phyloP scores from a whole-genome alignment of 306 rosid species.

The Rosa persica region DNA sequence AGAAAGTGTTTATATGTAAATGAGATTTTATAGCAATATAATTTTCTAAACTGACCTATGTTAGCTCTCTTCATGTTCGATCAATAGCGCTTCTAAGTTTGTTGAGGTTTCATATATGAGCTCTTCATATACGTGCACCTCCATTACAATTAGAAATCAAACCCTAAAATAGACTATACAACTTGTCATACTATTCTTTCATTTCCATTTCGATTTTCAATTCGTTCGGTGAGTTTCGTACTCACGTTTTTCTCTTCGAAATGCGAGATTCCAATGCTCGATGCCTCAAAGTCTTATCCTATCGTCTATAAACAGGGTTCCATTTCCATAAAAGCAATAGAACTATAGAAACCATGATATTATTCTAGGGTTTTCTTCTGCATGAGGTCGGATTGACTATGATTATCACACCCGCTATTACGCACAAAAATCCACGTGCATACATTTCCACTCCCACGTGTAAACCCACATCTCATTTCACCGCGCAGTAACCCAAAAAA shows the following conservation, averaged over 20 bases:
- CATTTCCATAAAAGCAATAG: neutral
- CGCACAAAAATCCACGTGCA: neutral
- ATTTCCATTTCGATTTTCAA: neutral
- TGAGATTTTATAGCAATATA: no score
- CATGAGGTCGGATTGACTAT: neutral
- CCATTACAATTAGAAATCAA: neutral
- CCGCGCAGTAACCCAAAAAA: neutral
- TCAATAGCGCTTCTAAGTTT: no score
- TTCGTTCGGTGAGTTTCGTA: neutral
- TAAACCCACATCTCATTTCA: neutral
- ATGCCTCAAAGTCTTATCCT: neutral
- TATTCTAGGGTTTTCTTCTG: neutral
- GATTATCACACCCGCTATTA: neutral
- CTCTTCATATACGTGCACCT: neutral
- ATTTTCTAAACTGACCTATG: no score
- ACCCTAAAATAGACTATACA: neutral
- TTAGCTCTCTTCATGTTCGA: no score
- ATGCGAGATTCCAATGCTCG: neutral
- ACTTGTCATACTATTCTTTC: neutral
- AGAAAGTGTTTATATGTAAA: no score
- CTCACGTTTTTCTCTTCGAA: neutral
- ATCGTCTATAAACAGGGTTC: neutral
- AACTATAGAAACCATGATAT: neutral
- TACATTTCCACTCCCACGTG: conserved; percentile 1
- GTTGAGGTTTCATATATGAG: neutral